These are phyloP conservation scores for Aspergillus phoenicis DNA, from an alignment of 2,329 filamentous ascomycete species.

Conservation along the genomic window DNA sequence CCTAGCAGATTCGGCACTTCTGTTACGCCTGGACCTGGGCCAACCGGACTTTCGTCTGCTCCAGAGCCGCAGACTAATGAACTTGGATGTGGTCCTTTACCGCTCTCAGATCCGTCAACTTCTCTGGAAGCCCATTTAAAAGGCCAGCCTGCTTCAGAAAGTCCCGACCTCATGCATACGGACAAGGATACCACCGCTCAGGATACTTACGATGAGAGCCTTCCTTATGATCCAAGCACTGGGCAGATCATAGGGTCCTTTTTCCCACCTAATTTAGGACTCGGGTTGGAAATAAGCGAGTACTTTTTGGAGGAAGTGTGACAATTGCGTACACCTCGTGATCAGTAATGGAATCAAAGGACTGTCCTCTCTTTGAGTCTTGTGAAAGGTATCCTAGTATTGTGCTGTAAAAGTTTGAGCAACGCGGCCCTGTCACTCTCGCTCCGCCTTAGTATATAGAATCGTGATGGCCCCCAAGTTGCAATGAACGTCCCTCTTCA, in stretches of 20 bases:
- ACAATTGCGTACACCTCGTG: background rate
- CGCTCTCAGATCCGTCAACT: background rate
- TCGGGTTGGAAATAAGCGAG: conserved; percentile 35
- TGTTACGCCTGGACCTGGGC: background rate
- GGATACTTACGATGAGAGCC: conserved; percentile 31
- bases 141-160: conserved; percentile 19
- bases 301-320: background rate
- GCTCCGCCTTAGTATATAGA: too few relatives aligned
- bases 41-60: background rate
- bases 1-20: background rate
- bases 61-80: background rate
- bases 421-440: too few relatives aligned
- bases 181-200: conserved; percentile 18
- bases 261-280: conserved; percentile 29
- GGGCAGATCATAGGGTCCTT: conserved; percentile 43
- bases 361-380: too few relatives aligned
- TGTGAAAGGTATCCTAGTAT: too few relatives aligned
- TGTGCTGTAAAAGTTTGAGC: too few relatives aligned
- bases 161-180: conserved; percentile 31
- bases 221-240: conserved; percentile 39
- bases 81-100: too few relatives aligned
- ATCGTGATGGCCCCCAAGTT: too few relatives aligned
- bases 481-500: too few relatives aligned
- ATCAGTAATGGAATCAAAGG: too few relatives aligned
- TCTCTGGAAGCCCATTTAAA: conserved; percentile 6